Conservation (phyloP, 2,329 filamentous ascomycete species). For the Trichoderma aggressivum region DNA sequence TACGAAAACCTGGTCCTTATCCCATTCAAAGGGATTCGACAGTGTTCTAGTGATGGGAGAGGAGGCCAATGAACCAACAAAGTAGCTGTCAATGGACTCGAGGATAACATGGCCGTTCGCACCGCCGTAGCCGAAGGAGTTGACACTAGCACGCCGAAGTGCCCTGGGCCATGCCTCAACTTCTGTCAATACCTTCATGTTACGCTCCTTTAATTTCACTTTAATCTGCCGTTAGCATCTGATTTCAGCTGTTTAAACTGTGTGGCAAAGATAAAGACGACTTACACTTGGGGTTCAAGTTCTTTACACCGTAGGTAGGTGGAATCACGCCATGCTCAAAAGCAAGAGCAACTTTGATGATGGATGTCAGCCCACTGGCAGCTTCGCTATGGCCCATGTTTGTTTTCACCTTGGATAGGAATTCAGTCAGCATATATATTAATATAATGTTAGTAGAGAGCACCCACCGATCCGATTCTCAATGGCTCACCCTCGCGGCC, state of each 20-base stretch:
- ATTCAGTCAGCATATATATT: background rate
- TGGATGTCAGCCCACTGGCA: conserved; percentile 20
- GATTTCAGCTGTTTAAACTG: background rate
- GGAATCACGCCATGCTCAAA: conserved; percentile 22
- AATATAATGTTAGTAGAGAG: background rate
- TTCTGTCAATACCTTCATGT: conserved; percentile 8
- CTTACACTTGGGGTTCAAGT: conserved; percentile 12
- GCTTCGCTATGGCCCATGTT: conserved; percentile 25
- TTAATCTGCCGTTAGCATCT: background rate
- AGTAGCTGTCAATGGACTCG: conserved; percentile 13
- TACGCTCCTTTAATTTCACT: conserved; percentile 7
- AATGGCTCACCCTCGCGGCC: conserved; percentile 8
- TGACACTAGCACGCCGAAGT: conserved; percentile 4
- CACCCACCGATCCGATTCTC: background rate
- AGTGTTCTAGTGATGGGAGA: background rate
- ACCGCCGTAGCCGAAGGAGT: conserved; percentile 16
- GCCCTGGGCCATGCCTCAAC: background rate
- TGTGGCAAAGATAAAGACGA: background rate
- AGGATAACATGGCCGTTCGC: conserved; percentile 14
- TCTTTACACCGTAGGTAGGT: conserved; percentile 15
- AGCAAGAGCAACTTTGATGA: conserved; percentile 22
- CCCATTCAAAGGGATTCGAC: background rate
- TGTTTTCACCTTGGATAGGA: conserved; percentile 20
- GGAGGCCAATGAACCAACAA: background rate
- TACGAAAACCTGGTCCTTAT: background rate